A percentile compares a stretch with the other conserved stretches of the same genome.
phyloP scores from a whole-genome alignment of 148 eudicot genomes.

The Fagopyrum homotropicum region DNA sequence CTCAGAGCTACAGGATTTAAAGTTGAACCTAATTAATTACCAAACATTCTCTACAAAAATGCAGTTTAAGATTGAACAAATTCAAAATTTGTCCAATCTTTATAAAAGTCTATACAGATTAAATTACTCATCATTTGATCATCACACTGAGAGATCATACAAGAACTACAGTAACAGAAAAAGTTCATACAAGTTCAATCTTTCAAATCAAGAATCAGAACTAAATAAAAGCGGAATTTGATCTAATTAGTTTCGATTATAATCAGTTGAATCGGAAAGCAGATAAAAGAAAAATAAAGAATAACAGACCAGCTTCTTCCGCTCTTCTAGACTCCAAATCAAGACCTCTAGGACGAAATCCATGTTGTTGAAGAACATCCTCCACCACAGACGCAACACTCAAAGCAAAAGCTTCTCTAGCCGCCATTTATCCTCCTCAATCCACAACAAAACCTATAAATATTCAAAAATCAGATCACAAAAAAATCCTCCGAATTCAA shows the following conservation, averaged over 20 bases:
- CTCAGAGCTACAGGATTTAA: constrained; percentile 20
- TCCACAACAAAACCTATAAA: constrained; percentile 1
- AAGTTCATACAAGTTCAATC: not conserved
- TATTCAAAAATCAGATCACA: not conserved
- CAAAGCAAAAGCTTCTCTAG: constrained; percentile 24
- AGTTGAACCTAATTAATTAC: not conserved
- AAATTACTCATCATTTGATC: not conserved
- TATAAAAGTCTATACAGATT: not conserved
- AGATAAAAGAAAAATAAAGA: not conserved
- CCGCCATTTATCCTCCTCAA: constrained; percentile 26
- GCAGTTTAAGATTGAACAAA: not conserved
- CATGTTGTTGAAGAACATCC: constrained; percentile 84
- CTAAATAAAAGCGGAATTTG: not conserved
- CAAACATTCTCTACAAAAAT: not conserved
- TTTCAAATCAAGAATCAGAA: not conserved
- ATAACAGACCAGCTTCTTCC: constrained; percentile 50
- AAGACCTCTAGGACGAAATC: constrained; percentile 35
- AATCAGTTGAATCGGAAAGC: not conserved
- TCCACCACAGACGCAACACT: constrained; percentile 75
- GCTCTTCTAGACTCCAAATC: constrained; percentile 67
- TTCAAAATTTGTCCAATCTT: too few species aligned
- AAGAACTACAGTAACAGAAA: not conserved
- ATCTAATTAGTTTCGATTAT: not conserved
- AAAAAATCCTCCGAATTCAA: not conserved
- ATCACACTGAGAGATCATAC: not conserved